Evolutionary conservation across 2,329 filamentous ascomycete genomes (phyloP), one percentile per base, ranked within the genome.

Genomic region (Colletotrichum sp.): DNA sequence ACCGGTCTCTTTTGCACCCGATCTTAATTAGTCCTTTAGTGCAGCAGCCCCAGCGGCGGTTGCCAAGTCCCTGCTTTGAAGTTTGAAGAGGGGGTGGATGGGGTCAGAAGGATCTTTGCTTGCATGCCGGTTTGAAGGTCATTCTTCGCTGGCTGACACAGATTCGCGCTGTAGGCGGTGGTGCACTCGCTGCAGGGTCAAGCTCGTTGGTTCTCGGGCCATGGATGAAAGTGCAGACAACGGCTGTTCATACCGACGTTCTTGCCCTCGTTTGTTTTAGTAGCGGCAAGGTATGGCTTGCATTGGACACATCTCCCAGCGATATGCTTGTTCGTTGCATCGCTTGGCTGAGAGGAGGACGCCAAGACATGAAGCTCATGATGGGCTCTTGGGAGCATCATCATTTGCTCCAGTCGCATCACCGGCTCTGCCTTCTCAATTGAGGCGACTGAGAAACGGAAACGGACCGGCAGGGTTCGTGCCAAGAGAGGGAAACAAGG

Each of bases 261-360:
- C 21, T 57, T 55, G 62, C 21, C 57, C 39, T 63, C 55, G 52
- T 57, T 75, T 26, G 39, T 36, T 63, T 63, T 67, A 69, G 73
- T 34, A 73, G 59, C 44, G 64, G 32, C 64, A 76, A 70, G 13
- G 28, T 21, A 36, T 65, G 39, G 36, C 57, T 76, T 69, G 73
- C 44, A 65, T 69, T 73, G 69, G 64, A 26, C 30, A 71, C 65
- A 44, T 34, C 21, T 75, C 59, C 74, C 64, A 75, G 71, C 44
- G 71, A 66, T 28, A 75, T 75, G 71, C 75, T 66, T 75, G 71
- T 55, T 71, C 49, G 49, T 62, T 34, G 73, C 73, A 65, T 62
- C 69, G 49, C 62, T 65, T 49, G 24, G 36, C 55, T 18, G 49
- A 32, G 30, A 49, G n/a, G 10, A 49, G 18, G n/a, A 6, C 44